These are phyloP conservation scores for Phytophthora pinifolia DNA, from an alignment of 352 stramenopile genomes.

Conservation along the genomic window DNA sequence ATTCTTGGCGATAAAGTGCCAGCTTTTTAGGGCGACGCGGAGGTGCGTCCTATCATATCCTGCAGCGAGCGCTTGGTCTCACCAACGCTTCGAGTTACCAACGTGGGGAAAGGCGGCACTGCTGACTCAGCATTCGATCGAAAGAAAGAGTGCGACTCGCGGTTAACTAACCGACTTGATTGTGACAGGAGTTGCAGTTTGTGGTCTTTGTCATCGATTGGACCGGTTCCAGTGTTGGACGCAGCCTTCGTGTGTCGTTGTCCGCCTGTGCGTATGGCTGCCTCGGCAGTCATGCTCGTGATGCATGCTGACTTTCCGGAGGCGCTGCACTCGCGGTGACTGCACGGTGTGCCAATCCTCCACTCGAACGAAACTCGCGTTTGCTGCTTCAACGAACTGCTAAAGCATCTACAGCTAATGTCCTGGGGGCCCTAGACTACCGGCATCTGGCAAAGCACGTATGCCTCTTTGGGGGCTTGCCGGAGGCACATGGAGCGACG, in stretches of 20 bases:
- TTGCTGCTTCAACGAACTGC: constrained; percentile 13
- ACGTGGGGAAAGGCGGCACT: too few species aligned
- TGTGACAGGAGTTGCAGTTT: too few species aligned
- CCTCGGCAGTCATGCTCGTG: constrained; percentile 1
- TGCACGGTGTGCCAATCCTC: constrained; percentile 13
- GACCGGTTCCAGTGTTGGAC: background rate
- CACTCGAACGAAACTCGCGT: constrained; percentile 23
- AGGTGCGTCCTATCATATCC: constrained; percentile 8
- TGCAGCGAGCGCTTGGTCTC: background rate
- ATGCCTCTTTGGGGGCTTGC: constrained; percentile 4
- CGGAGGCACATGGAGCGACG: background rate
- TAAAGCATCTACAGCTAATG: constrained; percentile 13
- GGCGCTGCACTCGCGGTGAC: background rate
- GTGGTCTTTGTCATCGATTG: constrained; percentile 1
- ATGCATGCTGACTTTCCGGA: too few species aligned
- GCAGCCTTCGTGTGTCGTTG: background rate
- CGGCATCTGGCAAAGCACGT: constrained; percentile 24
- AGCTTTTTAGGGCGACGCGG: background rate
- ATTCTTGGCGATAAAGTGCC: too few species aligned
- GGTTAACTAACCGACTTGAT: too few species aligned
- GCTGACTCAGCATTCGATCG: too few species aligned
- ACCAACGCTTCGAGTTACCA: too few species aligned
- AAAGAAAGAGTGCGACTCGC: too few species aligned
- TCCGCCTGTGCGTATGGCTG: background rate
- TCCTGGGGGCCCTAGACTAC: constrained; percentile 12